phyloP scores from a whole-genome alignment of 208 protist genomes.

The Endotrypanum monterogeii region DNA sequence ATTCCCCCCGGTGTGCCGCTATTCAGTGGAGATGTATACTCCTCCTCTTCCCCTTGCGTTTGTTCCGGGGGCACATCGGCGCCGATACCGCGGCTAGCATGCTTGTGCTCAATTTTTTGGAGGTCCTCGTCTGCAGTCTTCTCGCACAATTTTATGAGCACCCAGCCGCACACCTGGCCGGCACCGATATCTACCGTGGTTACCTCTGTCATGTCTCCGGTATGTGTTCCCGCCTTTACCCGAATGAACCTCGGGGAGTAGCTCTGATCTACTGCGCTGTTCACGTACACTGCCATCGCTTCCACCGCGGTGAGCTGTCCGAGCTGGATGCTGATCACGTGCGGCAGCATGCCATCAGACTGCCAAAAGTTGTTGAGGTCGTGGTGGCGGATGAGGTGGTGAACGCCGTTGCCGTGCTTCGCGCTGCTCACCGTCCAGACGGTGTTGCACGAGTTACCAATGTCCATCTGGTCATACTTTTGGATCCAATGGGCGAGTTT shows the following conservation, averaged over 20 bases:
- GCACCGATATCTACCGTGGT: slow-evolving; percentile 39
- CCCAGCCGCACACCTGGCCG: slow-evolving; percentile 60
- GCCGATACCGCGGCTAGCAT: background rate
- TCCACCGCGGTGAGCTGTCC: slow-evolving; percentile 50
- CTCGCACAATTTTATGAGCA: slow-evolving; percentile 41
- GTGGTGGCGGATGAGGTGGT: slow-evolving; percentile 51
- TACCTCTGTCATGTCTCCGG: slow-evolving; percentile 72
- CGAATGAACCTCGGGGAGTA: slow-evolving; percentile 81
- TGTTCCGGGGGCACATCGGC: background rate
- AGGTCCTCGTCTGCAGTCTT: slow-evolving; percentile 18
- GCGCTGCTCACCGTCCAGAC: slow-evolving; percentile 88
- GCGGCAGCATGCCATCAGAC: slow-evolving; percentile 85
- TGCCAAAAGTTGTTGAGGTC: slow-evolving; percentile 84
- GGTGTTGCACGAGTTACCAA: slow-evolving; percentile 33
- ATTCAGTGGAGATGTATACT: background rate
- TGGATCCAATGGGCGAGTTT: slow-evolving; percentile 29
- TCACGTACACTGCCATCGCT: slow-evolving; percentile 64
- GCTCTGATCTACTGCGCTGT: slow-evolving; percentile 80
- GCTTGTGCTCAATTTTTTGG: background rate
- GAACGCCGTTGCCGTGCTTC: slow-evolving; percentile 90
- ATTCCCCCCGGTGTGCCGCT: background rate
- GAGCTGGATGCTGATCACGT: slow-evolving; percentile 74
- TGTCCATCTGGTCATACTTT: slow-evolving; percentile 26
- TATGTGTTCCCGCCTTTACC: slow-evolving; percentile 67
- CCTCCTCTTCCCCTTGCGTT: background rate